Conservation (phyloP, 805 yeast genomes). For the Candida boidinii region DNA sequence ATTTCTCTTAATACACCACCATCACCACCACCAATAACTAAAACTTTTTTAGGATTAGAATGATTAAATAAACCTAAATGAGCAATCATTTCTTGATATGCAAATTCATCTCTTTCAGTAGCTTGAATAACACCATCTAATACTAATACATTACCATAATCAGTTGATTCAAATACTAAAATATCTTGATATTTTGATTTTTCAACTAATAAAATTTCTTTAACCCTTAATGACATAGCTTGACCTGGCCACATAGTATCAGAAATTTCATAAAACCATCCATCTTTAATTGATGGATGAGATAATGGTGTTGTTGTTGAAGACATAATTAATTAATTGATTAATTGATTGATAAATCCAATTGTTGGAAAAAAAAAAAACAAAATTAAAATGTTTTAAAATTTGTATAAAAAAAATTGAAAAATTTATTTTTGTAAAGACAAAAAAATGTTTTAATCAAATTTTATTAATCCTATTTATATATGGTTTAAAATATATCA, state of each 20-base stretch:
- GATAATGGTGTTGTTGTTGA: too few species aligned
- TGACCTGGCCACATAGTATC: slow-evolving; percentile 99
- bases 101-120: slow-evolving; percentile 94
- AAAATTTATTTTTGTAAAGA: too few species aligned
- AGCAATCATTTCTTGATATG: slow-evolving; percentile 97
- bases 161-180: slow-evolving; percentile 83
- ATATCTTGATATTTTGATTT: slow-evolving; percentile 90
- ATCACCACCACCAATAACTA: slow-evolving; percentile 98
- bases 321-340: too few species aligned
- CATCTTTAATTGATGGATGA: too few species aligned
- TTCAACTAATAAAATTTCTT: slow-evolving; percentile 77
- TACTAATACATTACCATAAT: slow-evolving; percentile 92
- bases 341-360: too few species aligned
- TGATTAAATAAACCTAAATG: slow-evolving; percentile 90
- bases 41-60: slow-evolving; percentile 87
- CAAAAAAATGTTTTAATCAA: too few species aligned
- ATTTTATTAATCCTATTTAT: too few species aligned
- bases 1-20: slow-evolving; percentile 97
- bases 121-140: slow-evolving; percentile 93
- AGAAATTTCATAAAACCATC: slow-evolving; percentile 95
- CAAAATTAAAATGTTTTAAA: too few species aligned
- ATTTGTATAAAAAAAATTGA: too few species aligned
- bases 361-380: too few species aligned
- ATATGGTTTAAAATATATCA: too few species aligned
- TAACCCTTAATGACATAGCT: slow-evolving; percentile 88